Conservation (phyloP, 176 grass and related monocot species). For the Tuctoria greenei region DNA sequence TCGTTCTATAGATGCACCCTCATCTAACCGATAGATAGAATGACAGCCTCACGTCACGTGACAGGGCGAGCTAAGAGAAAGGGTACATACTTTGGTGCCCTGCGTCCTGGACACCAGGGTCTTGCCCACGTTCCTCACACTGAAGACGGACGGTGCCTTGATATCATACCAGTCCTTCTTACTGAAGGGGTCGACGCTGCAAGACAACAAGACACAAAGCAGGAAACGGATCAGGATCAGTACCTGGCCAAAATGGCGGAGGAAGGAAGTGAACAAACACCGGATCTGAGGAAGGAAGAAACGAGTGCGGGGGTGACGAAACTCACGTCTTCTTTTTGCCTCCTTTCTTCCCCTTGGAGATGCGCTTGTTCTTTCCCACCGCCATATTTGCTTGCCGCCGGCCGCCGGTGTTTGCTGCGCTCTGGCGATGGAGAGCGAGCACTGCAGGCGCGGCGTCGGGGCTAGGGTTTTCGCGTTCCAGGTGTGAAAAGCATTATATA, state of each 20-base stretch:
- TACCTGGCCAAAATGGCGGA: background rate
- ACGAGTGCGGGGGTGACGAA: background rate
- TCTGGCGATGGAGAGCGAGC: background rate
- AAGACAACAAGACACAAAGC: background rate
- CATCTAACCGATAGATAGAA: too few relatives aligned
- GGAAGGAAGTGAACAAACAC: background rate
- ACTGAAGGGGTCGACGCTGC: conserved; percentile 77
- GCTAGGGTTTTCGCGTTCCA: background rate
- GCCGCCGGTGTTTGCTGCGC: background rate
- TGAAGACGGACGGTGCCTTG: conserved; percentile 82
- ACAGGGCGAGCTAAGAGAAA: background rate
- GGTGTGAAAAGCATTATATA: background rate
- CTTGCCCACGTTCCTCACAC: conserved; percentile 65
- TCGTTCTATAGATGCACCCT: too few relatives aligned
- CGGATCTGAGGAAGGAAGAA: background rate
- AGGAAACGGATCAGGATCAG: conserved; percentile 30
- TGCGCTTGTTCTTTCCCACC: conserved; percentile 90
- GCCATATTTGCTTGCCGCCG: conserved; percentile 34
- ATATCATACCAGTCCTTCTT: conserved; percentile 98
- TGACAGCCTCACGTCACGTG: too few relatives aligned
- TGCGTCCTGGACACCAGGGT: conserved; percentile 95
- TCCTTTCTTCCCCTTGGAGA: conserved; percentile 86
- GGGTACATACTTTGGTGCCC: conserved; percentile 65
- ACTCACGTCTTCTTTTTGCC: conserved; percentile 86
- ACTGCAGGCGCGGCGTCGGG: conserved; percentile 30